Percentiles rank a stretch among this genome's conserved stretches.
Conservation (phyloP, 192 early-diverging fungal species). For the Backusella morwellensis region DNA sequence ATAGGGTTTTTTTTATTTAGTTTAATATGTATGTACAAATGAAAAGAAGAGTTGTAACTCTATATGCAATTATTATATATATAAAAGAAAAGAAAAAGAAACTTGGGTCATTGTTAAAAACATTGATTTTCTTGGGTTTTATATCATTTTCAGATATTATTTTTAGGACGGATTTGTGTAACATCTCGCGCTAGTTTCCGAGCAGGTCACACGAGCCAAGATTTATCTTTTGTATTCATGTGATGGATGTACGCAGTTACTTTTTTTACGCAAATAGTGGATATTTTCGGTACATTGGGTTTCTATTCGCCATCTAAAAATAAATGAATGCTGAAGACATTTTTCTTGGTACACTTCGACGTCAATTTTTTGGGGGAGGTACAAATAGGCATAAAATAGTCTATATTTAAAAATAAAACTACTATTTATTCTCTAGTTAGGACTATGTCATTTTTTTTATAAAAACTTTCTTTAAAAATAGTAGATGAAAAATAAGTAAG, state of each 20-base stretch:
- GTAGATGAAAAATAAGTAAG: background rate
- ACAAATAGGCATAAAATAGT: background rate
- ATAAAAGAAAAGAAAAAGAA: background rate
- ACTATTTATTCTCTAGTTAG: background rate
- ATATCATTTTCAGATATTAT: background rate
- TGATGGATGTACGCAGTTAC: slow-evolving; percentile 8
- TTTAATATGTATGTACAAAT: background rate
- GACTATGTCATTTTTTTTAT: background rate
- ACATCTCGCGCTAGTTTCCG: background rate
- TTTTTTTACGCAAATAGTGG: slow-evolving; percentile 1
- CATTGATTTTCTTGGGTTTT: background rate
- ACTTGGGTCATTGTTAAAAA: background rate
- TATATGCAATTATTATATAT: slow-evolving; percentile 3
- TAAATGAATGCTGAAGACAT: background rate
- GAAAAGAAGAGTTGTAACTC: background rate
- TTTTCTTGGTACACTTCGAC: background rate
- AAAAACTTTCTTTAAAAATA: background rate
- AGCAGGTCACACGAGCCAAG: background rate
- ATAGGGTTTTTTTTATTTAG: background rate
- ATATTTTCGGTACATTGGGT: background rate
- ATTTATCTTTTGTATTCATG: slow-evolving; percentile 7
- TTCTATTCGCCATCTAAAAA: slow-evolving; percentile 13
- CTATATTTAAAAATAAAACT: background rate
- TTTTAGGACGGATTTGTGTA: slow-evolving; percentile 1
- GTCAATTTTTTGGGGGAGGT: background rate